phyloP scores from a whole-genome alignment of 1,139 yeast species.

The Ashbya aceris region DNA sequence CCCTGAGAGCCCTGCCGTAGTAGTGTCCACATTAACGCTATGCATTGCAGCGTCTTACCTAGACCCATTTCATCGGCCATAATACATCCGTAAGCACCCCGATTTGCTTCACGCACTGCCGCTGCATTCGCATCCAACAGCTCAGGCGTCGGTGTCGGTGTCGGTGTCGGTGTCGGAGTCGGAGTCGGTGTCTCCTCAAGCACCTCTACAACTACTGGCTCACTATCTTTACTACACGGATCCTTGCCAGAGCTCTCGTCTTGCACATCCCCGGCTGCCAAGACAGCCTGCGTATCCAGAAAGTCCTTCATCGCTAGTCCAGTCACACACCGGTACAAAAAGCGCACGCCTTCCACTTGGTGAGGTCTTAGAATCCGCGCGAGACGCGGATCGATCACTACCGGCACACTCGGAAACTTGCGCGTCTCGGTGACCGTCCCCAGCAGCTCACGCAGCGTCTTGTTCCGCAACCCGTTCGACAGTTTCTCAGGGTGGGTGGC shows the following conservation, averaged over 20 bases:
- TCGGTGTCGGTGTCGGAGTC: not conserved
- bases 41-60: constrained; percentile 91
- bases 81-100: constrained; percentile 88
- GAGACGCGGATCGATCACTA: constrained; percentile 85
- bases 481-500: constrained; percentile 18
- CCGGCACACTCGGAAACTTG: constrained; percentile 79
- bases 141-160: constrained; percentile 3
- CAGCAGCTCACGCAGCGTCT: constrained; percentile 68
- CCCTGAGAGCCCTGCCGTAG: constrained; percentile 89
- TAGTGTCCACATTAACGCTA: constrained; percentile 89
- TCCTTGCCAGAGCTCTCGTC: not conserved
- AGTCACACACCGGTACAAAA: constrained; percentile 80
- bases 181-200: too few relatives aligned
- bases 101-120: constrained; percentile 34
- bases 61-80: constrained; percentile 99
- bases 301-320: constrained; percentile 51
- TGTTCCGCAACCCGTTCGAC: constrained; percentile 38
- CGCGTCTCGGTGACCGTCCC: constrained; percentile 38
- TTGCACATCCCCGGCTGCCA: constrained; percentile 1
- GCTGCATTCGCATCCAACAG: constrained; percentile 1
- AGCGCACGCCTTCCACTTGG: constrained; percentile 92
- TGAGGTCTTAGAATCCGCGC: constrained; percentile 87
- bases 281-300: constrained; percentile 21
- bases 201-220: not conserved
- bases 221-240: not conserved